These are phyloP conservation scores for Brassica cretica DNA, from an alignment of 345 rosid genomes.

Conservation along the genomic window DNA sequence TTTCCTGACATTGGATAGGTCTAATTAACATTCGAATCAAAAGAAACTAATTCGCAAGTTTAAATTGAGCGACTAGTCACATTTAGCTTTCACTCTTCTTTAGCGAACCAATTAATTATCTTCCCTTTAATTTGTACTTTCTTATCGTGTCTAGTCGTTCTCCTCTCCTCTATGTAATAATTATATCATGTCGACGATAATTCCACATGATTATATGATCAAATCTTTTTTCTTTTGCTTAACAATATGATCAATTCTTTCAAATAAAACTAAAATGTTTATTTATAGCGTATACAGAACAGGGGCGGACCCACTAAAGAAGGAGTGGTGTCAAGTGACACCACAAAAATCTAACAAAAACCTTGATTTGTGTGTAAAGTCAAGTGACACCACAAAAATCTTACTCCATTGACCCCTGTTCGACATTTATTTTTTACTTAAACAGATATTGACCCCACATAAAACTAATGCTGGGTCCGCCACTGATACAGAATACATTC, in stretches of 20 bases:
- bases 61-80: neutral
- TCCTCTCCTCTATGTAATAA: neutral
- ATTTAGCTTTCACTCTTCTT: constrained; percentile 3
- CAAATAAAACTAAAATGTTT: neutral
- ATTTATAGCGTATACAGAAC: neutral
- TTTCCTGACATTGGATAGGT: neutral
- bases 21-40: neutral
- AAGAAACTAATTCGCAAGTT: constrained; percentile 2
- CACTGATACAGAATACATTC: neutral
- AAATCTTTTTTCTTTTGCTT: neutral
- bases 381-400: too few species aligned
- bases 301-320: too few species aligned
- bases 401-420: too few species aligned
- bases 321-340: too few species aligned
- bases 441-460: too few species aligned
- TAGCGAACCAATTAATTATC: neutral
- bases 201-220: constrained; percentile 2
- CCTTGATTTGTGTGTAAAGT: too few species aligned
- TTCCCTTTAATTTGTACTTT: constrained; percentile 8
- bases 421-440: too few species aligned
- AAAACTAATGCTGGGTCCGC: too few species aligned
- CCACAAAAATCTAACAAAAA: too few species aligned
- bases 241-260: neutral
- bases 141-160: constrained; percentile 5
- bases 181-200: constrained; percentile 7